These are phyloP conservation scores for Saccharomycopsis capsularis DNA, from an alignment of 805 yeast genomes.

Conservation along the genomic window DNA sequence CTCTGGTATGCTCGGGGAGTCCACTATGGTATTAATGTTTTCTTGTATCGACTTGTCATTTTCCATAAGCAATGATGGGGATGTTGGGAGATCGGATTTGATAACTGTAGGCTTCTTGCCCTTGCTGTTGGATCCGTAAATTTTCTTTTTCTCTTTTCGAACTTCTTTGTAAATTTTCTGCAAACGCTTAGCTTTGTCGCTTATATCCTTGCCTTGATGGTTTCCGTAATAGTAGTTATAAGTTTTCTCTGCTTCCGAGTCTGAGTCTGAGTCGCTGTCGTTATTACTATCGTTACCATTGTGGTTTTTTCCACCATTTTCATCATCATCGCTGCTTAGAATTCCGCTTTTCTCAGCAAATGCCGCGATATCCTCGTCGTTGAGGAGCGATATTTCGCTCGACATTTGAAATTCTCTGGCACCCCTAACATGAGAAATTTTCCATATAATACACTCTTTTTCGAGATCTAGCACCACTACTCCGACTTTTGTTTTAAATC, in stretches of 20 bases:
- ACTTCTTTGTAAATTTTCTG: conserved; percentile 18
- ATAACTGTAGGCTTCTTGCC: background rate
- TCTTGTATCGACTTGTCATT: conserved; percentile 10
- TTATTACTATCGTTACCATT: background rate
- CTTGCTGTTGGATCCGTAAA: conserved; percentile 1
- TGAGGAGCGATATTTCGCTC: conserved; percentile 40
- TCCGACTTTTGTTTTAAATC: conserved; percentile 68
- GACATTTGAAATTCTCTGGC: conserved; percentile 46
- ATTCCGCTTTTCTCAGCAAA: background rate
- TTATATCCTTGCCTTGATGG: background rate
- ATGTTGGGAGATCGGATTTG: conserved; percentile 14
- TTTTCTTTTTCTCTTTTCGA: conserved; percentile 17
- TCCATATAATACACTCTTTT: conserved; percentile 65
- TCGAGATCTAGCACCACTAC: conserved; percentile 67
- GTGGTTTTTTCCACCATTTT: conserved; percentile 1
- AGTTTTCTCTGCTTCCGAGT: conserved; percentile 17
- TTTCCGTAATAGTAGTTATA: conserved; percentile 14
- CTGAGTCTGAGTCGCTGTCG: conserved; percentile 7
- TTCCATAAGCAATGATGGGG: conserved; percentile 18
- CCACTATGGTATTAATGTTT: background rate
- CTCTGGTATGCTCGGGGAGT: conserved; percentile 13
- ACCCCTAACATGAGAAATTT: conserved; percentile 60
- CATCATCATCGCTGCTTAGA: background rate
- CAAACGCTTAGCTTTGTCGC: conserved; percentile 13
- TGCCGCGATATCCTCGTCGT: conserved; percentile 17